Evolutionary conservation across 1,284 basidiomycete species (phyloP).

Genomic region (Entoloma clypeatum): DNA sequence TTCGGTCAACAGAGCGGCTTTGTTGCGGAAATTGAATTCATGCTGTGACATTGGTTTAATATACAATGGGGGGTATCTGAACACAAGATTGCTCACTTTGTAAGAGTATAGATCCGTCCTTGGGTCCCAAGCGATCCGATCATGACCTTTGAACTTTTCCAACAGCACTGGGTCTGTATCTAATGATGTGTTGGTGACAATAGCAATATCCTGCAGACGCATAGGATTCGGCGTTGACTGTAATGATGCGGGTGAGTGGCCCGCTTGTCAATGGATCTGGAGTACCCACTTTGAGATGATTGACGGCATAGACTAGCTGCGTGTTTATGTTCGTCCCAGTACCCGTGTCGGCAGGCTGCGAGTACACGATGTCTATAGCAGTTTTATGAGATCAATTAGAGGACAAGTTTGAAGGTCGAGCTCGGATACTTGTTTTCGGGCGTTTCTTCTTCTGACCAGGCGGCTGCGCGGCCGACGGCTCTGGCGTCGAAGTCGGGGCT

Average conservation of each 20-base stretch:
- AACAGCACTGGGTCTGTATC: constrained; percentile 69
- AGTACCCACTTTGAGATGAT: constrained; percentile 63
- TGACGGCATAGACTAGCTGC: constrained; percentile 81
- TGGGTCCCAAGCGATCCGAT: constrained; percentile 73
- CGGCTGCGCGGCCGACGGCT: constrained; percentile 28
- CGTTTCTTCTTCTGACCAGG: constrained; percentile 54
- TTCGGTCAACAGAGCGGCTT: constrained; percentile 76
- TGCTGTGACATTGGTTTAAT: constrained; percentile 50
- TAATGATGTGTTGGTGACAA: constrained; percentile 72
- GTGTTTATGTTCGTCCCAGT: constrained; percentile 81
- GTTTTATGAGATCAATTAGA: too few species aligned
- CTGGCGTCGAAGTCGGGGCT: constrained; percentile 19
- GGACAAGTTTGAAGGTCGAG: too few species aligned
- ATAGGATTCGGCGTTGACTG: constrained; percentile 76
- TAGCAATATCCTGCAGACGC: constrained; percentile 81
- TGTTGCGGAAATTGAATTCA: constrained; percentile 82
- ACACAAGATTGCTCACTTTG: constrained; percentile 43
- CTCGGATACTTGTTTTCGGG: constrained; percentile 61
- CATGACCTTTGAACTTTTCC: constrained; percentile 78
- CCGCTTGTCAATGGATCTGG: constrained; percentile 3
- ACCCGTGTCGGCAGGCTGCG: constrained; percentile 82
- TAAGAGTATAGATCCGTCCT: constrained; percentile 86
- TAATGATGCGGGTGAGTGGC: not conserved
- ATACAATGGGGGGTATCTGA: not conserved
- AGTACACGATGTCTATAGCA: constrained; percentile 65